These are phyloP conservation scores for Boletellus sp. DNA, from an alignment of 1,284 basidiomycete genomes.

Conservation along the genomic window DNA sequence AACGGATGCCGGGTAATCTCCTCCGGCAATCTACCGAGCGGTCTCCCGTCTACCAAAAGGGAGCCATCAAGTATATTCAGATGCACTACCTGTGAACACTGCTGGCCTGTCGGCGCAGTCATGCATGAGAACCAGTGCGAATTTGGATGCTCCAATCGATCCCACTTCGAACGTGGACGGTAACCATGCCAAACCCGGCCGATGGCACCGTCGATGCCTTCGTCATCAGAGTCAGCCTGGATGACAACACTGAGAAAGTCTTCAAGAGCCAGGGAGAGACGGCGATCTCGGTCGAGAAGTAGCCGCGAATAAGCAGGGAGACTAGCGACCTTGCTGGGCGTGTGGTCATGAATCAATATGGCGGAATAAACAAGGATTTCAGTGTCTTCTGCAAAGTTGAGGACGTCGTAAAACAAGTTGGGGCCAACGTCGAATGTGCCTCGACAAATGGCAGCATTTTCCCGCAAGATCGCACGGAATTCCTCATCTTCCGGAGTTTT, in stretches of 20 bases:
- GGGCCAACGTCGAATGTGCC: constrained; percentile 39
- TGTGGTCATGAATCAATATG: constrained; percentile 34
- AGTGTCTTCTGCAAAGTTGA: constrained; percentile 28
- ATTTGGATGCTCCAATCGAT: constrained; percentile 19
- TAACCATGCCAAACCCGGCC: constrained; percentile 37
- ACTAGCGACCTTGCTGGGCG: constrained; percentile 8
- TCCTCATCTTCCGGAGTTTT: constrained; percentile 19
- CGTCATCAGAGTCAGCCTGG: neutral
- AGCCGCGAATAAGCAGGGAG: constrained; percentile 11
- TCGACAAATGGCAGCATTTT: constrained; percentile 38
- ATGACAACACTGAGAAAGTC: constrained; percentile 15
- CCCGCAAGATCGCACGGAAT: constrained; percentile 29
- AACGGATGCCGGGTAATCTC: too few species aligned
- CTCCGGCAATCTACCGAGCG: constrained; percentile 37
- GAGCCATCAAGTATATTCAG: constrained; percentile 41
- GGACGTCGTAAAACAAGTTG: constrained; percentile 14
- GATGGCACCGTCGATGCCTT: constrained; percentile 37
- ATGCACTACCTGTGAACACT: constrained; percentile 29
- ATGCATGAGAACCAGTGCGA: constrained; percentile 37
- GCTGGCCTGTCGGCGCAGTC: constrained; percentile 11
- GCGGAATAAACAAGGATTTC: constrained; percentile 35
- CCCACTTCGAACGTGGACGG: constrained; percentile 33
- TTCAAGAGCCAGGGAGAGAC: constrained; percentile 31
- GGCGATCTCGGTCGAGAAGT: constrained; percentile 28
- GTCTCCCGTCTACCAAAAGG: constrained; percentile 41